These are phyloP conservation scores for Aureobasidium sp. DNA, from an alignment of 2,329 filamentous ascomycete species.

Conservation along the genomic window DNA sequence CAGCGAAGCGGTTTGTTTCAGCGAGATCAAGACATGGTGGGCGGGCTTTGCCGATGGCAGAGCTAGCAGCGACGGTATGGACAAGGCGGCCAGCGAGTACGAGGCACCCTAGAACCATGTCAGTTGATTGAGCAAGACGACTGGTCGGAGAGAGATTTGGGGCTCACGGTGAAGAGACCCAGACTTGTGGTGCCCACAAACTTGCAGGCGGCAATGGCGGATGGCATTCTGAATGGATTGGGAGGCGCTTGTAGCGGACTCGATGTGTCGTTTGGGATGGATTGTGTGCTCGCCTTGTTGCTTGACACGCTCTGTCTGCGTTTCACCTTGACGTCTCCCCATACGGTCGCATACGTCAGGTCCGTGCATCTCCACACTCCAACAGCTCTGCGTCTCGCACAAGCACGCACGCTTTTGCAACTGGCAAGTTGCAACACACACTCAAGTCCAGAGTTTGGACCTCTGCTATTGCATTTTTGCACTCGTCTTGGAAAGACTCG, in stretches of 20 bases:
- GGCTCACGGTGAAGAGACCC: constrained; percentile 74
- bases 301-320: neutral
- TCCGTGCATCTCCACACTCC: neutral
- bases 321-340: neutral
- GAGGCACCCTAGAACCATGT: constrained; percentile 64
- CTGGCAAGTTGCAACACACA: neutral
- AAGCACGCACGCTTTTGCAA: neutral
- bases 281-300: neutral
- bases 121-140: neutral
- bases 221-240: constrained; percentile 19
- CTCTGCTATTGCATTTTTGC: neutral
- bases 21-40: constrained; percentile 56
- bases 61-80: constrained; percentile 69
- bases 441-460: neutral
- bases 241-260: neutral
- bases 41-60: constrained; percentile 68
- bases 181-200: constrained; percentile 88
- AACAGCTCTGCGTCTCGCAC: neutral
- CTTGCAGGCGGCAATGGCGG: constrained; percentile 68
- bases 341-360: neutral
- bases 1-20: constrained; percentile 53
- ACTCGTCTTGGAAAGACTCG: neutral
- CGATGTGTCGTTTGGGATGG: neutral
- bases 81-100: constrained; percentile 69
- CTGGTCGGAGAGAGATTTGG: neutral